Base-by-base conservation (phyloP, 345 rosid genomes). In the Eucalyptus brandiana region DNA sequence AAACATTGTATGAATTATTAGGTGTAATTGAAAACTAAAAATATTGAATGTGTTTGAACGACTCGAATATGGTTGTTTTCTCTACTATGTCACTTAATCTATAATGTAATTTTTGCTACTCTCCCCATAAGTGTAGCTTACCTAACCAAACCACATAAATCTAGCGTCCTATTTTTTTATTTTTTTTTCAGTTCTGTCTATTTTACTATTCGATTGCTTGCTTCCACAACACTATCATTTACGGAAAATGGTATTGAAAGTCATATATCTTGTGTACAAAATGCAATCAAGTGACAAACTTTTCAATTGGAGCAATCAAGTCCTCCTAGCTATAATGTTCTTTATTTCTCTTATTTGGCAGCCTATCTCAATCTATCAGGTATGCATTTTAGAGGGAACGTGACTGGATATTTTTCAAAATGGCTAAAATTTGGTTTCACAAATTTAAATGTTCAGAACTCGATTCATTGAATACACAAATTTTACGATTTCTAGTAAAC, bases 101-200 rank as follows among this genome's bases (percentile, higher is more conserved):
- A 62, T 62, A 13, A 7, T 62, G 9, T 12, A 62, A 62, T 62
- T 28, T 30, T 62, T 62, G 8, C 56, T 53, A 53, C 8, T 53
- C 23, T 18, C 16, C 1, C 9, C 18, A 0, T 30, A 0, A 5
- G 13, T 0, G 17, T 62, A 62, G 37, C 8, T 62, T 30, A 62
- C 34, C 34, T 14, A 15, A 30, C 19, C 3, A 0, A n/a, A 14
- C 37, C 32, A 65, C 10, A 14, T 65, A 65, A 65, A 65, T 16
- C 8, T 65, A n/a, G 37, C 8, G 0, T 65, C 17, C 5, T 56
- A 56, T 65, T n/a, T 65, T 2, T 65, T 15, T 56, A 56, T 65
- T n/a, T 65, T 2, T 65, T 15, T 65, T n/a, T 65, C 8, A 65
- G 1, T 65, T 65, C 5, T 65, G 0, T n/a, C 32, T 6, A 28